These are phyloP conservation scores for Boletus barrowsii DNA, from an alignment of 768 basidiomycete genomes.

Conservation along the genomic window DNA sequence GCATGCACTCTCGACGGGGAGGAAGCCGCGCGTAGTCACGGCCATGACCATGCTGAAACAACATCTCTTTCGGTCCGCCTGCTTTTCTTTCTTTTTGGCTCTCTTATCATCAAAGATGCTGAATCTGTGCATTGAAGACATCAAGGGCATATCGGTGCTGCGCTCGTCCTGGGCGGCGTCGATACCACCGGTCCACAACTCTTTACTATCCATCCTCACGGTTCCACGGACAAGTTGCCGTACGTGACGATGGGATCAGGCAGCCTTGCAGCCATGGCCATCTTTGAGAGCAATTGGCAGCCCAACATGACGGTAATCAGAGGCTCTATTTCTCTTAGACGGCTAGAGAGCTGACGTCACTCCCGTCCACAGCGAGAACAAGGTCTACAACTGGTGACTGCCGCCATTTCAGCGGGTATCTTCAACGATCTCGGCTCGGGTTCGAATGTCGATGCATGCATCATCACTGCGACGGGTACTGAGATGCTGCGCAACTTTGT, in stretches of 20 bases:
- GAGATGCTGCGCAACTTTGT: conserved; percentile 94
- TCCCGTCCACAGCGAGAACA: conserved; percentile 57
- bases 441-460: conserved; percentile 96
- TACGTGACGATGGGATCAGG: conserved; percentile 99
- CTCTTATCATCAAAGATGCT: neutral
- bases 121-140: conserved; percentile 47
- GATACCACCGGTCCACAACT: conserved; percentile 91
- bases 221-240: conserved; percentile 96
- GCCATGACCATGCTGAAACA: conserved; percentile 99
- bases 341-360: conserved; percentile 3
- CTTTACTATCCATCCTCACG: conserved; percentile 94
- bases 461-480: conserved; percentile 82
- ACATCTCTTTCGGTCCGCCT: conserved; percentile 77
- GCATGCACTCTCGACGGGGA: conserved; percentile 84
- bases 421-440: conserved; percentile 99
- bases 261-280: conserved; percentile 95
- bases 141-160: conserved; percentile 92
- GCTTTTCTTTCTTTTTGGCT: neutral
- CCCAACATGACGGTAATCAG: conserved; percentile 71
- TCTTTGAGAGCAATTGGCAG: conserved; percentile 87
- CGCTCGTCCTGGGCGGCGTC: conserved; percentile 95
- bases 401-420: conserved; percentile 92
- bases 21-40: conserved; percentile 91
- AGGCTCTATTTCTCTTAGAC: neutral
- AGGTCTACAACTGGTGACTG: conserved; percentile 78